phyloP scores from a whole-genome alignment of 352 stramenopile species.

The Albugo laibachii region DNA sequence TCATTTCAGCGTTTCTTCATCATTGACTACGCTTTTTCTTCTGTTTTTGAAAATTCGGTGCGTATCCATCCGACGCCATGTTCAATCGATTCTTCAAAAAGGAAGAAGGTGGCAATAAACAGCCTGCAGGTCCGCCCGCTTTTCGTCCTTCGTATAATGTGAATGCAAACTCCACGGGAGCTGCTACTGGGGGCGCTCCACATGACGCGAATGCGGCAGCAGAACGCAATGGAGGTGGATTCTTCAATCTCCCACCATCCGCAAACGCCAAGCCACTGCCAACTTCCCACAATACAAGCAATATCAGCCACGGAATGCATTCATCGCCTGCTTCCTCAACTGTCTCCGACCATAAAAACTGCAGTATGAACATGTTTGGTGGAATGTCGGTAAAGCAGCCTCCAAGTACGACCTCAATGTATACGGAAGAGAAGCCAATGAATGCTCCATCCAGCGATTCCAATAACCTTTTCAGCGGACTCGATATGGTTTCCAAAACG shows the following conservation, averaged over 20 bases:
- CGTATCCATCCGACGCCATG: slow-evolving; percentile 13
- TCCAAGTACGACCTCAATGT: not conserved
- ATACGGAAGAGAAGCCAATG: not conserved
- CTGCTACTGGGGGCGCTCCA: slow-evolving; percentile 1
- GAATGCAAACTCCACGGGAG: slow-evolving; percentile 4
- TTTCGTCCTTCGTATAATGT: slow-evolving; percentile 1
- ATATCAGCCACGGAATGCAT: not conserved
- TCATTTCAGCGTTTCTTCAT: not conserved
- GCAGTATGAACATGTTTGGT: slow-evolving; percentile 42
- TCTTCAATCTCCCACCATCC: slow-evolving; percentile 71
- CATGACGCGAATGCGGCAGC: slow-evolving; percentile 9
- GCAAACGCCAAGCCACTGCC: slow-evolving; percentile 2
- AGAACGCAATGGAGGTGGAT: slow-evolving; percentile 32
- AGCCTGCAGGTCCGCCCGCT: slow-evolving; percentile 29
- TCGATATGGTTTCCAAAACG: slow-evolving; percentile 2
- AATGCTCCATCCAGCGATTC: not conserved
- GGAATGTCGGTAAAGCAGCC: slow-evolving; percentile 39
- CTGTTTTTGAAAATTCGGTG: not conserved
- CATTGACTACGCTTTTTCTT: not conserved
- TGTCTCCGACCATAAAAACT: not conserved
- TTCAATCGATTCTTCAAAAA: slow-evolving; percentile 71
- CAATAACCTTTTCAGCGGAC: slow-evolving; percentile 3
- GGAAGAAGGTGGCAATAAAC: slow-evolving; percentile 39
- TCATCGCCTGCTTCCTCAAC: not conserved
- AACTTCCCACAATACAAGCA: not conserved